Conservation (phyloP, 495 filamentous ascomycete species). For the Pseudoneurospora amorphoporcata region DNA sequence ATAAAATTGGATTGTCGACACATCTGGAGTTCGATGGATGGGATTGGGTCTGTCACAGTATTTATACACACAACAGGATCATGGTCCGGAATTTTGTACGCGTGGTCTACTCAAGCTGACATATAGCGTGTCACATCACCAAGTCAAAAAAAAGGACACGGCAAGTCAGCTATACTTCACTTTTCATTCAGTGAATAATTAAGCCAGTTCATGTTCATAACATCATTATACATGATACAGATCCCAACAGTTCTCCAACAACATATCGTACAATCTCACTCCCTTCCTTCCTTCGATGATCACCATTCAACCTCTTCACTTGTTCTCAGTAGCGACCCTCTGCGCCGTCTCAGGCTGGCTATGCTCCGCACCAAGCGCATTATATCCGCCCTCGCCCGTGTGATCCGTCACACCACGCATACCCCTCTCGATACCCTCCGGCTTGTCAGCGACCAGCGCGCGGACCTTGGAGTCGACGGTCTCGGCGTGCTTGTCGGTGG, state of each 20-base stretch:
- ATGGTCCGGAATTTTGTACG: neutral
- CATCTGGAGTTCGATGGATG: neutral
- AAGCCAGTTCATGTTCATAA: neutral
- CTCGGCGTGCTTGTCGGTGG: constrained; percentile 15
- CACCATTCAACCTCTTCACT: neutral
- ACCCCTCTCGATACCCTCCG: constrained; percentile 5
- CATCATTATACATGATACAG: neutral
- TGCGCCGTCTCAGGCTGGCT: constrained; percentile 35
- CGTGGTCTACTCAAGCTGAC: neutral
- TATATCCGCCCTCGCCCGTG: constrained; percentile 13
- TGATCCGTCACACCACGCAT: neutral
- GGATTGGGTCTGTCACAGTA: neutral
- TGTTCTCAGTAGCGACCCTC: constrained; percentile 34
- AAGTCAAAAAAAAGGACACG: neutral
- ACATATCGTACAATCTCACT: neutral
- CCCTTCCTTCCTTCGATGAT: neutral
- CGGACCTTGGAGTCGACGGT: constrained; percentile 24
- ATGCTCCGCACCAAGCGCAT: constrained; percentile 26
- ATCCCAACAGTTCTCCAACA: neutral
- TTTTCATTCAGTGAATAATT: neutral
- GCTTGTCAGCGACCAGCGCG: constrained; percentile 12
- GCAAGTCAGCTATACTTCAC: neutral
- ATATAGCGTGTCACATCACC: neutral
- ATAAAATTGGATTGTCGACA: neutral
- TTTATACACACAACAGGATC: neutral